Evolutionary conservation across 108 stramenopile genomes (phyloP), one percentile per base, ranked within the genome.

Genomic region (Asterionellopsis glacialis): DNA sequence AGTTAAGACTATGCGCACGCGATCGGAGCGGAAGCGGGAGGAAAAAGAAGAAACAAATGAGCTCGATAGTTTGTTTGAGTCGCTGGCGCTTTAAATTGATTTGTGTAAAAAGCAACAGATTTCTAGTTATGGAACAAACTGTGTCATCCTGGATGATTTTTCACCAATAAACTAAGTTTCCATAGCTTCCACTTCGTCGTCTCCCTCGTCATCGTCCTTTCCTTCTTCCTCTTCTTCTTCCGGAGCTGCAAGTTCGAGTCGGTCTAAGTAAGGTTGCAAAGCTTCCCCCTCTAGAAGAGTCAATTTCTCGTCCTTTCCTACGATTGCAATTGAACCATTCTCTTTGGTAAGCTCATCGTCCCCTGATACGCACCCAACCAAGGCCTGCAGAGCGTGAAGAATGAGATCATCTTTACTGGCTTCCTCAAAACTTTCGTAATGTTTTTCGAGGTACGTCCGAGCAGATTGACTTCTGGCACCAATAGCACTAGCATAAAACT

Each of bases 371-470:
- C 94, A 97, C 60, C 95, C 96, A 15, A 90, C 87, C 68, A 98
- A 67, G 11, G 96, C 96, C 69, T 91, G 88, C 51, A 98, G 64
- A 11, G 95, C 96, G 78, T 98, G 96, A 70, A 97, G 87, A 65
- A 97, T 95, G 64, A 99, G 73, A 13, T 95, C 95, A 55, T 98
- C 97, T 63, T 50, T 64, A 21, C 50, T 47, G 43, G 70, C 55
- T 10, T 79, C 71, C 26, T 64, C 58, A 56, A 91, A 91, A 11
- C 50, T 60, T 21, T 94, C 87, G 62, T 74, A 75, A 66, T 92
- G 87, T 59, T 97, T 98, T 73, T 99, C 98, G 59, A 99, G 78
- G 72, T 99, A 99, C 9, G 98, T 98, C 69, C 94, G 79, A 16
- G 96, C 97, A 22, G 84, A 77, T 78, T 99, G 98, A 41, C 82